Evolutionary conservation across 768 basidiomycete species (phyloP).

Genomic region (Tephrocybe rancida): DNA sequence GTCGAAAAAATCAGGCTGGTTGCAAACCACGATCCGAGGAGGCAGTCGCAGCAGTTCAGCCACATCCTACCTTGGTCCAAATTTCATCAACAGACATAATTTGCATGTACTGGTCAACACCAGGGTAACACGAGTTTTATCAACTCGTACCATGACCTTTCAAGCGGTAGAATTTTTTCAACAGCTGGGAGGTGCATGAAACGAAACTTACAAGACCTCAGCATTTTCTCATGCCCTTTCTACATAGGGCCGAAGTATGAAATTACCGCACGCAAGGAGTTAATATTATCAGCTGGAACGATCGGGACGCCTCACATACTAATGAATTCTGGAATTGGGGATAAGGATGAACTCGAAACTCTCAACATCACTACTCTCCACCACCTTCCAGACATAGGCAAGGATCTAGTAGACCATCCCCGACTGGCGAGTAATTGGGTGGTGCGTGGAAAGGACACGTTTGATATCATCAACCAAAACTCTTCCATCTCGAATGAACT

Average conservation of each 20-base stretch:
- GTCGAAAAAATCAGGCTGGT: conserved; percentile 23
- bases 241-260: conserved; percentile 2
- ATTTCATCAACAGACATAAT: conserved; percentile 25
- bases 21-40: conserved; percentile 24
- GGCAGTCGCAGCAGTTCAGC: conserved; percentile 32
- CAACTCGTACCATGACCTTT: conserved; percentile 5
- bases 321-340: conserved; percentile 32
- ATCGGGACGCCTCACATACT: conserved; percentile 31
- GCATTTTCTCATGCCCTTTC: neutral
- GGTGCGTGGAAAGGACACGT: conserved; percentile 19
- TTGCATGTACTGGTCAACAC: conserved; percentile 30
- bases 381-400: conserved; percentile 28
- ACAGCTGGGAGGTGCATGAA: conserved; percentile 12
- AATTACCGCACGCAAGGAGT: conserved; percentile 27
- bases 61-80: conserved; percentile 29
- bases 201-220: no score
- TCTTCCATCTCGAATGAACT: conserved; percentile 12
- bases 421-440: conserved; percentile 20
- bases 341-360: conserved; percentile 13
- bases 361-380: conserved; percentile 18
- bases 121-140: conserved; percentile 20
- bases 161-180: conserved; percentile 23
- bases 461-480: conserved; percentile 22
- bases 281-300: conserved; percentile 34
- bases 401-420: conserved; percentile 28